Conservation (phyloP, 768 basidiomycete species). For the Asterophora lycoperdoides region DNA sequence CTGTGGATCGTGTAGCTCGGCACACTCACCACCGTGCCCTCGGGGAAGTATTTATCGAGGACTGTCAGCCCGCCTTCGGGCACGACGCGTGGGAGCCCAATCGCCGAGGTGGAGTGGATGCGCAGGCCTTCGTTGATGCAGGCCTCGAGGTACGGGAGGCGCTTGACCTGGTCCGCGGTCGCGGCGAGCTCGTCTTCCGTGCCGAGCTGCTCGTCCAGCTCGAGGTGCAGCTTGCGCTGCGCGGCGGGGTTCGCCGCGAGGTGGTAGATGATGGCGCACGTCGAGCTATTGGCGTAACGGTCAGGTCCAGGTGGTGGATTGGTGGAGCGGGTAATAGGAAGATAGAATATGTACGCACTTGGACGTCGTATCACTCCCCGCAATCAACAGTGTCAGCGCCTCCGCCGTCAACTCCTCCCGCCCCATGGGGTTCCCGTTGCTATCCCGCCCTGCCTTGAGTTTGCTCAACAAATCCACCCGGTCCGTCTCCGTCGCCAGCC, state of each 20-base stretch:
- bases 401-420: conserved; percentile 85
- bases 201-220: conserved; percentile 61
- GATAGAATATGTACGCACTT: conserved; percentile 56
- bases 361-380: conserved; percentile 90
- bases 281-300: conserved; percentile 52
- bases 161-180: conserved; percentile 66
- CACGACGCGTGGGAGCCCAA: conserved; percentile 79
- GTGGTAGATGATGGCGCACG: conserved; percentile 85
- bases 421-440: conserved; percentile 76
- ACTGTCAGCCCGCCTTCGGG: conserved; percentile 71
- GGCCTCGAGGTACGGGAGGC: conserved; percentile 75
- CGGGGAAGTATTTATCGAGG: conserved; percentile 55
- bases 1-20: conserved; percentile 85
- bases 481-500: conserved; percentile 65
- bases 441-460: conserved; percentile 73
- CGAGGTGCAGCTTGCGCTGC: conserved; percentile 70
- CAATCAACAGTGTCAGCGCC: conserved; percentile 80
- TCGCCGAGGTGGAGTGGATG: conserved; percentile 76
- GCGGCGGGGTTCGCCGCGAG: conserved; percentile 63
- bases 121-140: conserved; percentile 86
- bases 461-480: conserved; percentile 79
- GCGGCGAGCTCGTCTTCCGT: conserved; percentile 57
- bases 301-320: no score
- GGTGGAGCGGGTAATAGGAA: no score
- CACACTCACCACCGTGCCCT: conserved; percentile 72